phyloP scores from a whole-genome alignment of 805 yeast species.

The Diddensiella caesifluorescens region DNA sequence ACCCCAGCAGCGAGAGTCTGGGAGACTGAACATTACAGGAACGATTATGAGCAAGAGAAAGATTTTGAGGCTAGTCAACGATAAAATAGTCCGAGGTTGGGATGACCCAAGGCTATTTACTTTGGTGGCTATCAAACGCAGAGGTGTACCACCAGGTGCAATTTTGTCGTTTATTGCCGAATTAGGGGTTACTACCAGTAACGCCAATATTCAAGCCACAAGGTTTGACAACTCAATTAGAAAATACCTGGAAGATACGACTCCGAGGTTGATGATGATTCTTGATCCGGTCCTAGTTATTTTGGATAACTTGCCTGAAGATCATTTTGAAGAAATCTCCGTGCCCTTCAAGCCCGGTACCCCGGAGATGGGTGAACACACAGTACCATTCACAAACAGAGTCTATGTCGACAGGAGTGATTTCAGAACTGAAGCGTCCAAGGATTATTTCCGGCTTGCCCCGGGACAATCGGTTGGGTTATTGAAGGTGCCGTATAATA shows the following conservation, averaged over 20 bases:
- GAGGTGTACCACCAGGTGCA: conserved; percentile 99
- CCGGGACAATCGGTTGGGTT: conserved; percentile 94
- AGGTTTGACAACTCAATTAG: conserved; percentile 90
- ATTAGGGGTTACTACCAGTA: conserved; percentile 92
- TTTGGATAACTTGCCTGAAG: conserved; percentile 75
- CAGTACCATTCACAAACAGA: conserved; percentile 71
- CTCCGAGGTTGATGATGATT: conserved; percentile 93
- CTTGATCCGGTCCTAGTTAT: conserved; percentile 80
- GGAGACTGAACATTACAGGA: conserved; percentile 91
- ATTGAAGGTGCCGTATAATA: conserved; percentile 81
- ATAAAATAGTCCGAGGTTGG: conserved; percentile 86
- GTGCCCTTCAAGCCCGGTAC: conserved; percentile 90
- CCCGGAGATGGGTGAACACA: conserved; percentile 64
- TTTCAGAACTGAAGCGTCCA: conserved; percentile 59
- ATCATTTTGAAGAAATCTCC: conserved; percentile 60
- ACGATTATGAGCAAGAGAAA: conserved; percentile 93
- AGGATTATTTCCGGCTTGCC: conserved; percentile 86
- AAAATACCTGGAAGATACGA: conserved; percentile 77
- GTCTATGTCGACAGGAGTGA: conserved; percentile 86
- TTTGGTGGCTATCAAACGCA: conserved; percentile 86
- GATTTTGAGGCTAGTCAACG: conserved; percentile 86
- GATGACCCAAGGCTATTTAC: conserved; percentile 97
- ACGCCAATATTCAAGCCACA: conserved; percentile 82
- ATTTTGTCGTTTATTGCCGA: conserved; percentile 89
- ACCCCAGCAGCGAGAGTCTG: conserved; percentile 98